Evolutionary conservation across 2,329 filamentous ascomycete genomes (phyloP).

Genomic region (Zalaria obscura): DNA sequence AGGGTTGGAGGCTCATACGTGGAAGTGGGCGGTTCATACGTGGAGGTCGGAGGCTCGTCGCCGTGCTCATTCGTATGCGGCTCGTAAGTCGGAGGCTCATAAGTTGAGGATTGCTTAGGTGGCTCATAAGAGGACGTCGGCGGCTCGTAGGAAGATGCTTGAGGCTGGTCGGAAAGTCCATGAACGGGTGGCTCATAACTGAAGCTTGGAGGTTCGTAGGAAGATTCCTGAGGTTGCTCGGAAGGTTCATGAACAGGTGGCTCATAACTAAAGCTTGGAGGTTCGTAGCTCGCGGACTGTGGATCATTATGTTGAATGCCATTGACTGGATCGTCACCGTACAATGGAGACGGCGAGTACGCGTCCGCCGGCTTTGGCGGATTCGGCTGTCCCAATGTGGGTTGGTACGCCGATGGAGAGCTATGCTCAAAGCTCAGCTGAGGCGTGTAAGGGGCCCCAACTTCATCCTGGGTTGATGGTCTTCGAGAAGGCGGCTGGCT

Average conservation of each 20-base stretch:
- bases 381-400: background rate
- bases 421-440: slow-evolving; percentile 4
- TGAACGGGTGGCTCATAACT: background rate
- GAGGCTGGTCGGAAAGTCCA: slow-evolving; percentile 2
- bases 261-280: background rate
- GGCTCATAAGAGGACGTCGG: slow-evolving; percentile 11
- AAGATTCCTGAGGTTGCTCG: background rate
- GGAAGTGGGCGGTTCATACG: slow-evolving; percentile 1
- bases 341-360: no score
- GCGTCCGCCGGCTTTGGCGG: no score
- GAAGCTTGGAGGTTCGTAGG: background rate
- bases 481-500: slow-evolving; percentile 13
- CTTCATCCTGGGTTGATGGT: slow-evolving; percentile 12
- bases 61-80: background rate
- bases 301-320: no score
- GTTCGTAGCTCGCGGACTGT: background rate
- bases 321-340: no score
- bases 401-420: background rate
- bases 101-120: slow-evolving; percentile 1
- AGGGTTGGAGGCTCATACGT: background rate
- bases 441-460: slow-evolving; percentile 1
- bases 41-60: slow-evolving; percentile 2
- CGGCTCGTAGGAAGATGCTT: slow-evolving; percentile 2
- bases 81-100: background rate
- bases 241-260: slow-evolving; percentile 1